Conservation (phyloP, 2,329 filamentous ascomycete genomes). For the Ophiognomonia clavigignenti-juglandacearum region DNA sequence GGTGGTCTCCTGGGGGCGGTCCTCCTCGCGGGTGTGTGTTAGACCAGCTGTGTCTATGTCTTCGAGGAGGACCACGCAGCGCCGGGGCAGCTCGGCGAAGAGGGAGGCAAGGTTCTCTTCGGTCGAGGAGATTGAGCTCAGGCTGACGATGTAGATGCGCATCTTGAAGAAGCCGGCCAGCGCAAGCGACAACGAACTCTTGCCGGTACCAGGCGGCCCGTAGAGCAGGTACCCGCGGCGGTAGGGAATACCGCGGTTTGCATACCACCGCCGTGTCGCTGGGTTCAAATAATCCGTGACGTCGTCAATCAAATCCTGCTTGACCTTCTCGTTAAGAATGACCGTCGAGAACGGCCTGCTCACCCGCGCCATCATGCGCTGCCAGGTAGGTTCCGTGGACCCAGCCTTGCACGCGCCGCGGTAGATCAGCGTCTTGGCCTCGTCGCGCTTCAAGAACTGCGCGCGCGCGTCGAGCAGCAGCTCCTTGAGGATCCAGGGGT, state of each 20-base stretch:
- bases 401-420: slow-evolving; percentile 44
- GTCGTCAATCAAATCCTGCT: slow-evolving; percentile 55
- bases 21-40: slow-evolving; percentile 50
- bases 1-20: slow-evolving; percentile 5
- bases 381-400: slow-evolving; percentile 46
- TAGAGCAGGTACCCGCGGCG: slow-evolving; percentile 77
- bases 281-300: slow-evolving; percentile 60
- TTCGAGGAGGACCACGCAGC: slow-evolving; percentile 70
- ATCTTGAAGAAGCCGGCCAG: slow-evolving; percentile 66
- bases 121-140: slow-evolving; percentile 57
- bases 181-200: slow-evolving; percentile 67
- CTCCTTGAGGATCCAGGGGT: slow-evolving; percentile 56
- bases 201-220: slow-evolving; percentile 76
- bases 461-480: slow-evolving; percentile 55
- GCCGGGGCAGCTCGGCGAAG: slow-evolving; percentile 62
- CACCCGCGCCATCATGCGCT: slow-evolving; percentile 56
- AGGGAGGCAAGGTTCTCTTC: slow-evolving; percentile 62
- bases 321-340: slow-evolving; percentile 56
- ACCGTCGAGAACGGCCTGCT: slow-evolving; percentile 61
- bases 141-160: slow-evolving; percentile 66
- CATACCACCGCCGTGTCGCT: slow-evolving; percentile 69
- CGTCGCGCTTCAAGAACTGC: slow-evolving; percentile 52
- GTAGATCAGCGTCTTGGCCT: slow-evolving; percentile 61
- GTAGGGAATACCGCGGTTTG: slow-evolving; percentile 79
- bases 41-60: slow-evolving; percentile 72